Conservation (phyloP, 1,284 basidiomycete genomes). For the Mixia osmundae region DNA sequence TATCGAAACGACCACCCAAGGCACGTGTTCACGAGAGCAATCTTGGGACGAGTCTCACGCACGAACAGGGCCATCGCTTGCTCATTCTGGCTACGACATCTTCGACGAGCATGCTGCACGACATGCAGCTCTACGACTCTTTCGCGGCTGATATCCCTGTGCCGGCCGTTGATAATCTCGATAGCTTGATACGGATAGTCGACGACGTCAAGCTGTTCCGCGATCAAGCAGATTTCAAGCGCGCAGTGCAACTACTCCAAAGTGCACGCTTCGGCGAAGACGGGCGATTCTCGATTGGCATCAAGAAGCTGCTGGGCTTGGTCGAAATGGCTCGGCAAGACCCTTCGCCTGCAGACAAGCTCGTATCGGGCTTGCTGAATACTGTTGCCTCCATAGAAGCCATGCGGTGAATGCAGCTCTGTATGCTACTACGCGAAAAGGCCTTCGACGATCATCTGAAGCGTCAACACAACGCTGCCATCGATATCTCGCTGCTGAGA, state of each 20-base stretch:
- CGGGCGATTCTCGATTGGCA: constrained; percentile 37
- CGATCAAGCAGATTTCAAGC: constrained; percentile 30
- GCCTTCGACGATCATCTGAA: no score
- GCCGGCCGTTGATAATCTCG: constrained; percentile 51
- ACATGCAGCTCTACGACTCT: constrained; percentile 65
- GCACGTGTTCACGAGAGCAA: constrained; percentile 17
- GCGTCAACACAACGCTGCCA: no score
- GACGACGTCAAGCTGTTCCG: constrained; percentile 61
- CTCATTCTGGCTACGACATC: constrained; percentile 84
- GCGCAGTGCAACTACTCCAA: constrained; percentile 41
- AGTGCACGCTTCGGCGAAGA: constrained; percentile 48
- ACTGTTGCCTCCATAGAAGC: no score
- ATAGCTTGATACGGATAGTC: constrained; percentile 50
- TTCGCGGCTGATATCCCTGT: constrained; percentile 80
- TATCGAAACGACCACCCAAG: constrained; percentile 79
- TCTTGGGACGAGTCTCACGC: neutral
- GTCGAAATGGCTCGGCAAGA: constrained; percentile 91
- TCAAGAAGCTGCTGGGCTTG: constrained; percentile 79
- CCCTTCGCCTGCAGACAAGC: no score
- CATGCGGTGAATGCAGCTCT: no score
- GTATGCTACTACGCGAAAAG: no score
- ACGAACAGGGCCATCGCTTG: constrained; percentile 52
- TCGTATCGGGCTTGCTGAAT: no score
- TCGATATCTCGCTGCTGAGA: no score
- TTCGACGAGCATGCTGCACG: constrained; percentile 58